A percentile compares a stretch with the other conserved stretches of the same genome.
Conservation (phyloP, 1,139 yeast genomes). For the Debaryomyces sp. region DNA sequence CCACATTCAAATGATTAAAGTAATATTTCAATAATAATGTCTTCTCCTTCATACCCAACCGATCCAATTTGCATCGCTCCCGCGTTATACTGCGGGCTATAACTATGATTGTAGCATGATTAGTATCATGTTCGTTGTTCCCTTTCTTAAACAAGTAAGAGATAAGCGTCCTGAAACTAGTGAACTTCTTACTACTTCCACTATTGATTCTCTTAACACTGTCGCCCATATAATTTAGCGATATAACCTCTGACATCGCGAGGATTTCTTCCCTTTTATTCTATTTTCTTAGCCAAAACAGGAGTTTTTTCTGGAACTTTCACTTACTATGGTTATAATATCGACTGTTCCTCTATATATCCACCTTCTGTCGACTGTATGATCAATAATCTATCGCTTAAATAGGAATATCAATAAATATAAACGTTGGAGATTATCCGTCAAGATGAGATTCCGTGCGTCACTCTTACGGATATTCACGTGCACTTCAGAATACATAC, state of each 20-base stretch:
- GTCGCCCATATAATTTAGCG: conserved; percentile 10
- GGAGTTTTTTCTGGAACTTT: neutral
- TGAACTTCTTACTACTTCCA: neutral
- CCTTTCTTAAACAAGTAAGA: conserved; percentile 35
- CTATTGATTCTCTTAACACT: neutral
- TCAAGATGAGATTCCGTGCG: neutral
- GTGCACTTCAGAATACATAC: neutral
- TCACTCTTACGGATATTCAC: neutral
- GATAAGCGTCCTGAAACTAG: conserved; percentile 18
- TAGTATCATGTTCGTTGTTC: conserved; percentile 38
- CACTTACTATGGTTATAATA: neutral
- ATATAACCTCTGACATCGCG: conserved; percentile 16
- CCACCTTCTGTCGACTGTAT: neutral
- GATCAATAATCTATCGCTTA: neutral
- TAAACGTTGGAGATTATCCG: neutral
- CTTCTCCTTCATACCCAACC: conserved; percentile 29
- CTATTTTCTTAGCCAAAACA: neutral
- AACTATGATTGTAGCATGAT: conserved; percentile 37
- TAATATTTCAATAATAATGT: conserved; percentile 37
- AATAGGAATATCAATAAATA: neutral
- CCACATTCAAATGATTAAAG: conserved; percentile 46
- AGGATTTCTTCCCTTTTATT: neutral
- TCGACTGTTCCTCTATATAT: neutral
- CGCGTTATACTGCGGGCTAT: conserved; percentile 20
- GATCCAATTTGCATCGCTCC: conserved; percentile 18